Evolutionary conservation across 202 grass and related monocot genomes (phyloP), one percentile per base, ranked within the genome.

Genomic region (Hordeum pubiflorum): DNA sequence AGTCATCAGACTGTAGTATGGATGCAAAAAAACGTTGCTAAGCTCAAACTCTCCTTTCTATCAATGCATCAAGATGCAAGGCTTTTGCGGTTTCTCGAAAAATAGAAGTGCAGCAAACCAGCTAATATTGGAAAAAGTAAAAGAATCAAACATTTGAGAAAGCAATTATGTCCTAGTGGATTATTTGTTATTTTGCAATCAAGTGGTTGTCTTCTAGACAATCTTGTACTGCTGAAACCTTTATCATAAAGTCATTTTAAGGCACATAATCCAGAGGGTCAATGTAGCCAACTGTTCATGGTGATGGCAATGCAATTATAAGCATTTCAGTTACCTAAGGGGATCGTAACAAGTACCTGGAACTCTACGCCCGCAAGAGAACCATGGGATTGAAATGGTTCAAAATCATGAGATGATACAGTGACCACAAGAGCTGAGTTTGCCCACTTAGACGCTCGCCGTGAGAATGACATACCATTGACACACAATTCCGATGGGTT

Each of bases 391-490:
- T 78, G 26, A 75, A 92, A 97, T 76, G 72, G 57, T 66, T 84
- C 69, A 39, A 94, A 94, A 87, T 98, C 95, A 69, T 88, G 78
- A 76, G 86, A 91, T 72, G 90, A 94, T 85, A 98, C 90, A 81
- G 86, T 93, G 40, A 93, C 90, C 67, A 94, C 95, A 82, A 98
- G 87, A 81, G 92, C 95, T 0, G 95, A 93, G 78, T 98, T 98
- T 84, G 95, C 95, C 95, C 95, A 98, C 69, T 83, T 93, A 58
- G 95, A 98, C 80, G 95, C 84, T 58, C 95, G 86, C 46, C 88
- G 81, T 39, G 95, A 94, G 56, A 98, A 98, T 46, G 95, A 98
- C 95, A 98, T 98, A 80, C 95, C 95, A 89, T 98, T 98, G 83
- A 98, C 84, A 64, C 90, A 98, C 70, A 98, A 82, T 83, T 98